A percentile compares a stretch with the other conserved stretches of the same genome.
These are phyloP conservation scores for Prunus kanzakura DNA, from an alignment of 306 rosid genomes.

Conservation along the genomic window DNA sequence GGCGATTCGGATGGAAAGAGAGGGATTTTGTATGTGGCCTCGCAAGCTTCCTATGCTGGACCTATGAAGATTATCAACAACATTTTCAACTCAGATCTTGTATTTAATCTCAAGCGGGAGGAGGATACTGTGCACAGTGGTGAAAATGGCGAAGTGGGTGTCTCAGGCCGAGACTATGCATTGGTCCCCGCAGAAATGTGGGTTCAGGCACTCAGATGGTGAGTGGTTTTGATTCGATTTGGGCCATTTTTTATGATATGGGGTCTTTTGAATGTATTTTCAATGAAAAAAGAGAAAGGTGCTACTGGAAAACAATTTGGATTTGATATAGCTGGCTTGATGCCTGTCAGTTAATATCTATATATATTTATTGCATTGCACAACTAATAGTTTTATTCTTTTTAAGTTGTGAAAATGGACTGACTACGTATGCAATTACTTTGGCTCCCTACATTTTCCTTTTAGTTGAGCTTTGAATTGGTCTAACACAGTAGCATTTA, in stretches of 20 bases:
- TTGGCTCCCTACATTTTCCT: too few species aligned
- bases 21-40: conserved; percentile 57
- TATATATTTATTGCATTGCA: too few species aligned
- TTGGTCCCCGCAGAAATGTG: conserved; percentile 95
- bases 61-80: conserved; percentile 89
- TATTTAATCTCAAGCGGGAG: conserved; percentile 72
- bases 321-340: conserved; percentile 1
- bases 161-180: conserved; percentile 89
- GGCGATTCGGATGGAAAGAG: conserved; percentile 49
- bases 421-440: too few species aligned
- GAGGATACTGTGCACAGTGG: conserved; percentile 46
- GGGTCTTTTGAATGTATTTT: not conserved
- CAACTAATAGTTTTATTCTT: too few species aligned
- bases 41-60: conserved; percentile 61
- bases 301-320: not conserved
- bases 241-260: not conserved
- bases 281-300: conserved; percentile 3
- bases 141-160: conserved; percentile 73
- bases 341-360: too few species aligned
- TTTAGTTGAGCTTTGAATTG: too few species aligned
- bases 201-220: conserved; percentile 97
- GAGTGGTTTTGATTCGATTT: conserved; percentile 28
- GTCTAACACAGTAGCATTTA: too few species aligned
- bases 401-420: too few species aligned
- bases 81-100: conserved; percentile 80